Evolutionary conservation across 345 rosid genomes (phyloP).

Genomic region (Turritis glabra): DNA sequence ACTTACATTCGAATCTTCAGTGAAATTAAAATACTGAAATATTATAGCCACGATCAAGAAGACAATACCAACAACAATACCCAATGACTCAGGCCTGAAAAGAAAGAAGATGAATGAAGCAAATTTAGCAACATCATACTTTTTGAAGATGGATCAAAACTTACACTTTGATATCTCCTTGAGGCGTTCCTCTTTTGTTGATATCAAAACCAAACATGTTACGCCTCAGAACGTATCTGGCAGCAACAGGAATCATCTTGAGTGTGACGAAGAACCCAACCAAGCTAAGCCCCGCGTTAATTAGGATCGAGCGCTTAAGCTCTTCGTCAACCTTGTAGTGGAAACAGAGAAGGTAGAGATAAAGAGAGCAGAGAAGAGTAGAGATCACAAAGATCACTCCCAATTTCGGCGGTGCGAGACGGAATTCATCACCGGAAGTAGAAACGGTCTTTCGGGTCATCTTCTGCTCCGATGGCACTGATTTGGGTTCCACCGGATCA

Average conservation of each 20-base stretch:
- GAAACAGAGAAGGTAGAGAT: slow-evolving; percentile 64
- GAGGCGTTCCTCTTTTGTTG: slow-evolving; percentile 89
- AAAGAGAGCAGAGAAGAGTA: slow-evolving; percentile 55
- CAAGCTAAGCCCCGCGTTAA: slow-evolving; percentile 78
- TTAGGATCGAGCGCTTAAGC: slow-evolving; percentile 71
- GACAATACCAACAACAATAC: slow-evolving; percentile 86
- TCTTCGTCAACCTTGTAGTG: slow-evolving; percentile 62
- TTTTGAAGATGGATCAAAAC: too few species aligned
- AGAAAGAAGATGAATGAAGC: too few species aligned
- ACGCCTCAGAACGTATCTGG: slow-evolving; percentile 77
- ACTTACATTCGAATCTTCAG: slow-evolving; percentile 90
- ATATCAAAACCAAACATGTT: slow-evolving; percentile 92
- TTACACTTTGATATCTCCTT: slow-evolving; percentile 90
- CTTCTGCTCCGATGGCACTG: slow-evolving; percentile 23
- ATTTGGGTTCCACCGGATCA: background rate
- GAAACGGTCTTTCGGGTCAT: slow-evolving; percentile 11
- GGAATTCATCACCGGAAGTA: slow-evolving; percentile 18
- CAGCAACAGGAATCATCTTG: slow-evolving; percentile 86
- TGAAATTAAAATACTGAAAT: slow-evolving; percentile 91
- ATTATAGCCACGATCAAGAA: slow-evolving; percentile 79
- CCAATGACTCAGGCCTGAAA: slow-evolving; percentile 94
- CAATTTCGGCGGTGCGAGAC: slow-evolving; percentile 66
- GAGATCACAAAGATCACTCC: slow-evolving; percentile 55
- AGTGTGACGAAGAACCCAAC: slow-evolving; percentile 72
- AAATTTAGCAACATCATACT: too few species aligned